Conservation (phyloP, 495 filamentous ascomycete genomes). For the Diplogelasinospora grovesii region DNA sequence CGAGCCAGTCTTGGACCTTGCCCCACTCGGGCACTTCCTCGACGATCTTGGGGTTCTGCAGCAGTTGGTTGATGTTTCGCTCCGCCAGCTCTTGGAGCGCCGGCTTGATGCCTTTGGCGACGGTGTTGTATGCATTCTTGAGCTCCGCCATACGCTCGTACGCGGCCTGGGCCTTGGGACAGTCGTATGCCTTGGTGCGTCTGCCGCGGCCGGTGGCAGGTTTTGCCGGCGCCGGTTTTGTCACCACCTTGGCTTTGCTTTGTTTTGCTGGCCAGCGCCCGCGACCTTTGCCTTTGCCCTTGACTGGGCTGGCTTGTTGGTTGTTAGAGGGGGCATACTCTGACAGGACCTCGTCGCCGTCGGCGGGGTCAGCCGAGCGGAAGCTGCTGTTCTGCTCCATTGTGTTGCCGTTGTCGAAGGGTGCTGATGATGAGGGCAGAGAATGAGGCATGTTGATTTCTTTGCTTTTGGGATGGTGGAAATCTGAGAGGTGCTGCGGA, state of each 20-base stretch:
- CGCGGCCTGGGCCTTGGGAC: constrained; percentile 33
- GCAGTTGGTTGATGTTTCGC: constrained; percentile 28
- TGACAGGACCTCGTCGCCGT: constrained; percentile 19
- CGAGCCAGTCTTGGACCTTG: constrained; percentile 18
- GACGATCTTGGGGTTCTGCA: constrained; percentile 22
- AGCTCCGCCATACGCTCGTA: constrained; percentile 40
- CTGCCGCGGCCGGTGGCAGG: constrained; percentile 31
- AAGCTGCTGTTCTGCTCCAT: constrained; percentile 2
- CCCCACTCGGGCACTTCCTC: constrained; percentile 28
- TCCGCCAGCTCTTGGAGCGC: constrained; percentile 38
- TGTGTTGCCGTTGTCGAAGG: too few relatives aligned
- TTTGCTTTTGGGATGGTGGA: too few relatives aligned
- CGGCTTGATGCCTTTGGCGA: constrained; percentile 34
- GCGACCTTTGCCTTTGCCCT: constrained; percentile 25
- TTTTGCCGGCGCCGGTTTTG: constrained; percentile 27
- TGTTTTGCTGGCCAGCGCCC: constrained; percentile 14
- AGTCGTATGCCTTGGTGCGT: constrained; percentile 37
- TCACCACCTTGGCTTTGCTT: constrained; percentile 20
- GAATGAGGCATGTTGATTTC: neutral
- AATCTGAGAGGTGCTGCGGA: too few relatives aligned
- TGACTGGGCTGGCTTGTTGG: constrained; percentile 19
- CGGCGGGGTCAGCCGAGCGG: constrained; percentile 4
- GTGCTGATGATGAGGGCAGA: neutral
- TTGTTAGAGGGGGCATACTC: constrained; percentile 7
- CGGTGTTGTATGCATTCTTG: constrained; percentile 30